A percentile compares a stretch with the other conserved stretches of the same genome.
Evolutionary conservation across 1,139 yeast species (phyloP).

Genomic region (Yamadazyma diospyri): DNA sequence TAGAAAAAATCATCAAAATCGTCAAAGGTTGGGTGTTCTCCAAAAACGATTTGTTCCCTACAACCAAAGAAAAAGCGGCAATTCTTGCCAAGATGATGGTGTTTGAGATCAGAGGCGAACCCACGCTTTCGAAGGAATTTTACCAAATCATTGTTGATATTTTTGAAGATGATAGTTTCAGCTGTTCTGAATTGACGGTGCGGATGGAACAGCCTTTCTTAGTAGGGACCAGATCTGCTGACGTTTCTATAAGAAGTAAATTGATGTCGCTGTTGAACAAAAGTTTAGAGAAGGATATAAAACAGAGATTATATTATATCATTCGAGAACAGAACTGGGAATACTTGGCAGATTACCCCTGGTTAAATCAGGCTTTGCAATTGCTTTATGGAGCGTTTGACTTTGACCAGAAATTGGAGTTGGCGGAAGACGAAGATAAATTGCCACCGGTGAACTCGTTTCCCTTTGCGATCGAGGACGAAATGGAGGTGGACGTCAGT

Average conservation of each 20-base stretch:
- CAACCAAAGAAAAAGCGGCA: constrained; percentile 95
- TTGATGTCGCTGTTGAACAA: constrained; percentile 78
- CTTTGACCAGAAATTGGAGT: constrained; percentile 39
- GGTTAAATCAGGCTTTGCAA: constrained; percentile 94
- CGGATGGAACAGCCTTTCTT: constrained; percentile 96
- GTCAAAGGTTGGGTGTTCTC: constrained; percentile 90
- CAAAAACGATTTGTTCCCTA: constrained; percentile 81
- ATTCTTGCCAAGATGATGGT: constrained; percentile 91
- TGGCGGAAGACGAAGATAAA: constrained; percentile 48
- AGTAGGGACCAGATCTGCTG: constrained; percentile 85
- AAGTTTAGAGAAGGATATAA: constrained; percentile 76
- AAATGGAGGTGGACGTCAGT: constrained; percentile 28
- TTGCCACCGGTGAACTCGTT: constrained; percentile 55
- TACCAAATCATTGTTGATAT: constrained; percentile 86
- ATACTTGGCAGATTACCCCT: constrained; percentile 83
- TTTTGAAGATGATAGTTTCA: constrained; percentile 75
- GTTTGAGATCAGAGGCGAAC: constrained; percentile 84
- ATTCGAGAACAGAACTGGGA: constrained; percentile 97
- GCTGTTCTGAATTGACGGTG: constrained; percentile 86
- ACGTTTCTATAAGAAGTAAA: constrained; percentile 69
- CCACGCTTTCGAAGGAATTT: constrained; percentile 73
- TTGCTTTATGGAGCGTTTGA: constrained; percentile 77
- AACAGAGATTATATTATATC: constrained; percentile 78
- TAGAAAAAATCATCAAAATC: constrained; percentile 72
- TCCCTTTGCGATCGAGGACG: constrained; percentile 24